Base-by-base conservation (phyloP, 768 basidiomycete species). In the Amanita exitialis region DNA sequence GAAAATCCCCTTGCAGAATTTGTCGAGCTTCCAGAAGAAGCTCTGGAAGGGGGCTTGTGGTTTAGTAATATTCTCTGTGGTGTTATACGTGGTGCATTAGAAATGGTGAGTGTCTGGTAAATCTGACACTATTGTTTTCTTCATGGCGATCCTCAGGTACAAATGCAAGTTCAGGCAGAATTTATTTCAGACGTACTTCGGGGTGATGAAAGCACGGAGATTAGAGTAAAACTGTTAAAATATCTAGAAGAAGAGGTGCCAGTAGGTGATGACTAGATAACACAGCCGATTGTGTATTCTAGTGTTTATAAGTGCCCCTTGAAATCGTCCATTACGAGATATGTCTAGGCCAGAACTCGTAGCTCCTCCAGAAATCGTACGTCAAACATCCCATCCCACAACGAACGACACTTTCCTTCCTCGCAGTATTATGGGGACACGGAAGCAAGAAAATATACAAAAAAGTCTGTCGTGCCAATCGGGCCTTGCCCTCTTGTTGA, bases 1-100 rank as follows among this genome's bases (percentile, higher is more conserved):
- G 96, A 99, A 63, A 99, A 99, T 62, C 96, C 96, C 0, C 64
- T 99, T 53, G 82, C 93, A 6, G 96, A 99, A 60, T 97, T 99
- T 66, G 95, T 95, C 20, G 96, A 98, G 62, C 74, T 99, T 18
- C 95, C 96, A 0, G 88, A 93, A 47, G 93, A 96, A 57, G 92
- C 80, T 1, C 70, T 94, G 23, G 90, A 95, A 61, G 91, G 91
- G 15, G 94, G 92, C 1, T 68, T 99, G 32, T 96, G 92, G 90
- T 98, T 93, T 65, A 93, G 90, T 66, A 98, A 98, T 66, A 85
- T 98, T 38, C 71, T 96, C 1, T 95, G 93, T 60, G 96, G 96
- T 4, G 95, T 98, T 6, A 66, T 98, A 44, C 73, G 94, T 47
- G 96, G 96, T 3, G 81, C 93, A 32, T 65, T 99, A 46, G 96